Evolutionary conservation across 306 rosid species (phyloP), one percentile per base, ranked within the genome.

Genomic region (Luffa acutangula): DNA sequence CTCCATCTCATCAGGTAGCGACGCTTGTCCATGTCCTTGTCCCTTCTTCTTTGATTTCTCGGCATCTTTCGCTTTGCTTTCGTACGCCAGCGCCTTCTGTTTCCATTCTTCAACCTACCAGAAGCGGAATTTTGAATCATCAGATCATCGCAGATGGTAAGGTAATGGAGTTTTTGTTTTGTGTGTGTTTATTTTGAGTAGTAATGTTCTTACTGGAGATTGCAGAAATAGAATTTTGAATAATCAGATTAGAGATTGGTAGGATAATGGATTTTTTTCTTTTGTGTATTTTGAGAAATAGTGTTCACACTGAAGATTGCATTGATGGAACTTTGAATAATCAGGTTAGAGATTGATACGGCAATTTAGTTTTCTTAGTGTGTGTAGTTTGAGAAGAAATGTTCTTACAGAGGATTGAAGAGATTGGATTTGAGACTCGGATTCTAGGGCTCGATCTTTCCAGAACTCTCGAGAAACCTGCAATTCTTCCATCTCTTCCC

Each of bases 401-500:
- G 73, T 39, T 65, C 73, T 65, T 65, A 65, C 73, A 7, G 73
- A 65, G 48, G 73, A 82, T 52, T 85, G 79, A 4, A 92, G 88
- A 64, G 91, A 87, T 64, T 89, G 89, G 34, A 89, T 84, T 67
- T 89, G 89, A 76, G 66, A 76, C 83, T 91, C 88, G 7, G 96
- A 88, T 64, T 89, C 81, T 4, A 76, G 66, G 42, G 97, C 96
- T 3, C 77, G 89, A 60, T 89, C 91, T 91, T 95, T 92, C 98
- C 97, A 95, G 77, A 88, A 91, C 80, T 89, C 88, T 13, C 98
- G 91, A 71, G 96, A 95, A 84, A 94, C 87, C 51, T 95, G 97
- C 83, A 95, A 79, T 74, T 90, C 96, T 82, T 90, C 97, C 92
- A 92, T 95, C 85, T 95, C 98, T 82, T 90, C 90, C 86, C 91